A percentile compares a stretch with the other conserved stretches of the same genome.
These are phyloP conservation scores for Senna siamea DNA, from an alignment of 306 rosid genomes.

Conservation along the genomic window DNA sequence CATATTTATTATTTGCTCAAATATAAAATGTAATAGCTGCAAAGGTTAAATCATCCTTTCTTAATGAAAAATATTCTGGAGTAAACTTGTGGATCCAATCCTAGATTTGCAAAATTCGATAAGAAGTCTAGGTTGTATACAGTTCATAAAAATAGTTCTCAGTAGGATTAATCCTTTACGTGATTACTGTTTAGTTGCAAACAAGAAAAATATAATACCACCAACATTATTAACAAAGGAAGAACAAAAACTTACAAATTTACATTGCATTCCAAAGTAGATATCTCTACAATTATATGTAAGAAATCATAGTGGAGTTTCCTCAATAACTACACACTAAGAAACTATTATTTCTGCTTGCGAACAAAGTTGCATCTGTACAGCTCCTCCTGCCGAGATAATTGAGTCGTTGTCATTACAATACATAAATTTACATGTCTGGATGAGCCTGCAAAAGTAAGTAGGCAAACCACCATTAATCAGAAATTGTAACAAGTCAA, in stretches of 20 bases:
- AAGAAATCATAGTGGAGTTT: constrained; percentile 1
- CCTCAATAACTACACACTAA: neutral
- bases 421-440: constrained; percentile 23
- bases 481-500: neutral
- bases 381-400: constrained; percentile 14
- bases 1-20: too few species aligned
- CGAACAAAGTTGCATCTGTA: constrained; percentile 25
- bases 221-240: neutral
- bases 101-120: neutral
- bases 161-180: neutral
- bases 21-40: too few species aligned
- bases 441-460: constrained; percentile 8
- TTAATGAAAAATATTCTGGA: neutral
- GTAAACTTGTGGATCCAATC: neutral
- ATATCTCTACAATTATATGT: constrained; percentile 23
- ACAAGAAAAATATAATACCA: neutral
- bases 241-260: neutral
- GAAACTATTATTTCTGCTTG: constrained; percentile 17
- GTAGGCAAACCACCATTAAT: neutral
- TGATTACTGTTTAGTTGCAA: neutral
- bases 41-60: too few species aligned
- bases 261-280: constrained; percentile 10
- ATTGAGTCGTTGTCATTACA: neutral
- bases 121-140: too few species aligned
- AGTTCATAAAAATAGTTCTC: neutral